Base-by-base conservation (phyloP, 2,329 filamentous ascomycete genomes). In the Acephala macrosclerotiorum region DNA sequence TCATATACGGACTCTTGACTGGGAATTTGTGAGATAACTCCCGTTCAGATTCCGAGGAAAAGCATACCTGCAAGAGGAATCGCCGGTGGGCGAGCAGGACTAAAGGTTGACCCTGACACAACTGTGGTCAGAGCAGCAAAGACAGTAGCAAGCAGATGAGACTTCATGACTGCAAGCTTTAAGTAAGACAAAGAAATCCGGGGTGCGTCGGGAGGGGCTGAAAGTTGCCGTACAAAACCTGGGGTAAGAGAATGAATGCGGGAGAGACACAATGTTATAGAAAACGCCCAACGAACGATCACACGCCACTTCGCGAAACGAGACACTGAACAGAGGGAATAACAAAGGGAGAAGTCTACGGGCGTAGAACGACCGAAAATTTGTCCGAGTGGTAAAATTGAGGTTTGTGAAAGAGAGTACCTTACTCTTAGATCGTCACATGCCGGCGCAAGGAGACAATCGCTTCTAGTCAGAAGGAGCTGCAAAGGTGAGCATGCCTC, bases 1-100 rank as follows among this genome's bases (percentile, higher is more conserved):
- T 92, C 55, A 94, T 80, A 71, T 94, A 95, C 0, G 92, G 92
- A 16, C 88, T 90, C 68, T 87, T 88, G 45, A 94, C 73, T 75
- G 20, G 3, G 29, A 3, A 47, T 2, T 5, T 40, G 22, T 49
- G 14, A 62, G 14, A 7, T 16, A 7, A 14, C 1, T 33, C 25
- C 3, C 12, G 9, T 11, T 20, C 26, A 2, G 45, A 14, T 14
- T 11, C 12, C 14, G 22, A 5, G 5, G 14, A 12, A 12, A 45
- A 16, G 40, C 61, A 55, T 69, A 72, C 73, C 91, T 59, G 91
- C 91, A 47, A 95, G 78, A 18, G 91, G 91, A 49, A 91, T 81
- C 1, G 90, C 85, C 12, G 90, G 90, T 55, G 90, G 89, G 14
- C 89, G 83, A 42, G 86, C 85, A 49, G 90, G 90, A 45, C 79